A percentile compares a stretch with the other conserved stretches of the same genome.
Evolutionary conservation across 179 eudicot species (phyloP).

Genomic region (Patellifolia procumbens): DNA sequence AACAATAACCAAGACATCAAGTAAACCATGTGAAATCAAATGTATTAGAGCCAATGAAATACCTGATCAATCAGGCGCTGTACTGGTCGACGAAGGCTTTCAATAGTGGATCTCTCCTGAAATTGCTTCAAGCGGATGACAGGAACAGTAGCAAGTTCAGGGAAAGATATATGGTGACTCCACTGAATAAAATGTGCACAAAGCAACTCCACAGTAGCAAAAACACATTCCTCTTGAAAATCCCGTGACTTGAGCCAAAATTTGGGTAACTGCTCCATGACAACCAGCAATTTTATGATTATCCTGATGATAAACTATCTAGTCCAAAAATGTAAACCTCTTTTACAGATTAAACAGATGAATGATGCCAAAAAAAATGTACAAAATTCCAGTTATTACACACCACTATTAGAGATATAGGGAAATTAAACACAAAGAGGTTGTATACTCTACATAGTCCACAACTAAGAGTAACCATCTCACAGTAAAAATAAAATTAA

Average conservation of each 20-base stretch:
- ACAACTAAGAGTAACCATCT: not conserved
- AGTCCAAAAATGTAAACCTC: not conserved
- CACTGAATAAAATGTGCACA: slow-evolving; percentile 76
- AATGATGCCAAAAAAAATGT: not conserved
- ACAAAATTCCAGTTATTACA: not conserved
- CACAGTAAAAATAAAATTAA: too few relatives aligned
- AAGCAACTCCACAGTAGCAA: slow-evolving; percentile 64
- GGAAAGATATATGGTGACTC: slow-evolving; percentile 91
- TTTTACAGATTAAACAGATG: not conserved
- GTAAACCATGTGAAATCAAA: not conserved
- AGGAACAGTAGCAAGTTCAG: slow-evolving; percentile 85
- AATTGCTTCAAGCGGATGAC: slow-evolving; percentile 68
- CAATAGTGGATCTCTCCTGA: slow-evolving; percentile 52
- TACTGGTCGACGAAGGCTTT: slow-evolving; percentile 57
- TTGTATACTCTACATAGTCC: not conserved
- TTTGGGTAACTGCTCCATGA: slow-evolving; percentile 72
- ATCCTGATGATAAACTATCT: not conserved
- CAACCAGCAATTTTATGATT: not conserved
- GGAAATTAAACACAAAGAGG: not conserved
- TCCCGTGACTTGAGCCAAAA: slow-evolving; percentile 63
- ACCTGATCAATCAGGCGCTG: slow-evolving; percentile 94
- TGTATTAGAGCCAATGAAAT: slow-evolving; percentile 16
- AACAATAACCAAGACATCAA: not conserved
- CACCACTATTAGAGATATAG: not conserved
- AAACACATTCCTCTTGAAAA: slow-evolving; percentile 74